Evolutionary conservation across 176 grass and related monocot genomes (phyloP).

Genomic region (Luzula sylvatica): DNA sequence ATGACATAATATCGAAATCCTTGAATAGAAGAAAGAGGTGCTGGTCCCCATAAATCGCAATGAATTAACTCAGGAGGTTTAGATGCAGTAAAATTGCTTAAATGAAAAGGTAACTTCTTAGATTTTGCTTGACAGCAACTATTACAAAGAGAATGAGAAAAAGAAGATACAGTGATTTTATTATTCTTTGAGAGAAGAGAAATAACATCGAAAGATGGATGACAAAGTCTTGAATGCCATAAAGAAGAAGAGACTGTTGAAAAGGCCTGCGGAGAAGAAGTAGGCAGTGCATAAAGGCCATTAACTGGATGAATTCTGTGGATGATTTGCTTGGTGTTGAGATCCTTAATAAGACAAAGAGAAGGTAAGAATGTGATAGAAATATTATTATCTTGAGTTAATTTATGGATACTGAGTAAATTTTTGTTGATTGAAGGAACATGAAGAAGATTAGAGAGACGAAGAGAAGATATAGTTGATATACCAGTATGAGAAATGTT

Average conservation of each 20-base stretch:
- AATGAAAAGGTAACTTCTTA: not conserved
- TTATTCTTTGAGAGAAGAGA: too few relatives aligned
- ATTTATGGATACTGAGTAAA: too few relatives aligned
- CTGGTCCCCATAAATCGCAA: conserved; percentile 1
- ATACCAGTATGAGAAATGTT: too few relatives aligned
- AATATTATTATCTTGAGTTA: too few relatives aligned
- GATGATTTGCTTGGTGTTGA: too few relatives aligned
- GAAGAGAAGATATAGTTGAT: too few relatives aligned
- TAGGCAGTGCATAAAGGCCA: not conserved
- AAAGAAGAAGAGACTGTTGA: not conserved
- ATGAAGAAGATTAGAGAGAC: too few relatives aligned
- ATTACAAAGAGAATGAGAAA: not conserved
- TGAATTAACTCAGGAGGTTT: not conserved
- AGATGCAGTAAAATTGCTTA: not conserved
- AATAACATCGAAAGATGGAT: too few relatives aligned
- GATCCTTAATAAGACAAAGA: too few relatives aligned
- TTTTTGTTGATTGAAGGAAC: too few relatives aligned
- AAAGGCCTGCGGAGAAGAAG: not conserved
- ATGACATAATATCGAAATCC: not conserved
- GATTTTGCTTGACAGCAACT: not conserved
- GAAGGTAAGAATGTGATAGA: too few relatives aligned
- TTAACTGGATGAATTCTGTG: too few relatives aligned
- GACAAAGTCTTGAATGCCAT: not conserved
- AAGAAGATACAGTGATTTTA: not conserved
- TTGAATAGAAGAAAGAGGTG: not conserved